phyloP scores from a whole-genome alignment of 2,329 filamentous ascomycete genomes.

The Thermothelomyces thermophilus region DNA sequence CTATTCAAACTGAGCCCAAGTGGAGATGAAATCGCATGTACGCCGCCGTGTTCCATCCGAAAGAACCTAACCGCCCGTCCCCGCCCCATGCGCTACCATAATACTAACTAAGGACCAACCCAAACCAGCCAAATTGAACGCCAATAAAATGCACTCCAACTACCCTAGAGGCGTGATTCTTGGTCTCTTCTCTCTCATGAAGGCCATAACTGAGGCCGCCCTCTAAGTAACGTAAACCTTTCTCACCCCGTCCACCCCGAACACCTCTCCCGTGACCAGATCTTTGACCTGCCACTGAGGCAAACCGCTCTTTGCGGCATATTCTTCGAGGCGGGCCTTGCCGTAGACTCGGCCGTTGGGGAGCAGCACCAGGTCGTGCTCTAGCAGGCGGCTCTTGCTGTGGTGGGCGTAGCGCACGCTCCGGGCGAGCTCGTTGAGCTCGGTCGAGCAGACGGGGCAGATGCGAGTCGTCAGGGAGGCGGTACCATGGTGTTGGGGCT shows the following conservation, averaged over 20 bases:
- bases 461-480: constrained; percentile 63
- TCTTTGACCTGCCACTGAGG: constrained; percentile 64
- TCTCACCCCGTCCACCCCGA: constrained; percentile 55
- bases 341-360: constrained; percentile 87
- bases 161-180: not conserved
- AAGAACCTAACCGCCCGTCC: not conserved
- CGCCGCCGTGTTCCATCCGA: not conserved
- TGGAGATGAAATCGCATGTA: not conserved
- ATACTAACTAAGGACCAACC: not conserved
- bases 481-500: constrained; percentile 26
- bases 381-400: constrained; percentile 78
- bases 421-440: constrained; percentile 84
- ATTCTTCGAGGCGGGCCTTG: constrained; percentile 61
- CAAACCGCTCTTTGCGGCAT: constrained; percentile 74
- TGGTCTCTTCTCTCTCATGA: not conserved
- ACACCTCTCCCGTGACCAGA: constrained; percentile 67
- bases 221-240: constrained; percentile 73
- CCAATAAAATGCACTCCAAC: not conserved
- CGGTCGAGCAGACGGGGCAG: constrained; percentile 92
- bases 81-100: not conserved
- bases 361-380: constrained; percentile 76
- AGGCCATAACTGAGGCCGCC: not conserved
- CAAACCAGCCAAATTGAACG: not conserved
- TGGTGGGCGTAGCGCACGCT: constrained; percentile 93
- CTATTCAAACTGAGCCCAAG: not conserved